A percentile compares a stretch with the other conserved stretches of the same genome.
phyloP scores from a whole-genome alignment of 352 stramenopile species.

The Pythium aristosporum region DNA sequence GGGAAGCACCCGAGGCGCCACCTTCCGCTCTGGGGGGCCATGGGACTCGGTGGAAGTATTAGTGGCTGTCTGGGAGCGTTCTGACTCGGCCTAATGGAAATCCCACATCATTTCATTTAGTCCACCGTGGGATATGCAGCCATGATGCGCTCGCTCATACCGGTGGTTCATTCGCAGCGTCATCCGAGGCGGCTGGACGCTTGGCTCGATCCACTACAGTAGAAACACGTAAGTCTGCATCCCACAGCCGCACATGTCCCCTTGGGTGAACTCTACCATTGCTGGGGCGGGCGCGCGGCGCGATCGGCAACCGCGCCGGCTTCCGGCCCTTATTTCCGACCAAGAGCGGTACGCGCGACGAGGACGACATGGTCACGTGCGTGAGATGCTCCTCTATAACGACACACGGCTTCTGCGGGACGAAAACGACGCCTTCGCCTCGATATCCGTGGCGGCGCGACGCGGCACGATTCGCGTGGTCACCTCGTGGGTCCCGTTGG shows the following conservation, averaged over 20 bases:
- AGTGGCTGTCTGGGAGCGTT: background rate
- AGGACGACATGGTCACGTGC: slow-evolving; percentile 35
- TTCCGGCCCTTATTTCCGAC: slow-evolving; percentile 73
- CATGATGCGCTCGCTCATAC: background rate
- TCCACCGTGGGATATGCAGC: background rate
- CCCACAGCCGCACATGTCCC: background rate
- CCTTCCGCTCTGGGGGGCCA: slow-evolving; percentile 18
- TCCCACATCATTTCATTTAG: background rate
- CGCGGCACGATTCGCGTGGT: background rate
- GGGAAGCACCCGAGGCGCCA: slow-evolving; percentile 15
- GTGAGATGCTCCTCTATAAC: slow-evolving; percentile 5
- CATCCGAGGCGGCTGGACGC: slow-evolving; percentile 8
- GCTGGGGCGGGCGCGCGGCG: slow-evolving; percentile 55
- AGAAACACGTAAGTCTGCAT: background rate
- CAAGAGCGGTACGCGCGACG: slow-evolving; percentile 74
- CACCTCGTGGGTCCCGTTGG: slow-evolving; percentile 2
- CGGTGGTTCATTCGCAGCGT: background rate
- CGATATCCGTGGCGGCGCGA: slow-evolving; percentile 11
- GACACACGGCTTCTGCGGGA: background rate
- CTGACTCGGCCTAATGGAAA: background rate
- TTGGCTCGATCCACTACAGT: slow-evolving; percentile 23
- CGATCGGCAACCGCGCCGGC: slow-evolving; percentile 65
- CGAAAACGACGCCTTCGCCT: background rate
- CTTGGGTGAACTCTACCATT: slow-evolving; percentile 38
- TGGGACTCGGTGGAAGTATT: background rate